Percentiles rank a stretch among this genome's conserved stretches.
Conservation (phyloP, 2,329 filamentous ascomycete genomes). For the Botryotinia globosa region DNA sequence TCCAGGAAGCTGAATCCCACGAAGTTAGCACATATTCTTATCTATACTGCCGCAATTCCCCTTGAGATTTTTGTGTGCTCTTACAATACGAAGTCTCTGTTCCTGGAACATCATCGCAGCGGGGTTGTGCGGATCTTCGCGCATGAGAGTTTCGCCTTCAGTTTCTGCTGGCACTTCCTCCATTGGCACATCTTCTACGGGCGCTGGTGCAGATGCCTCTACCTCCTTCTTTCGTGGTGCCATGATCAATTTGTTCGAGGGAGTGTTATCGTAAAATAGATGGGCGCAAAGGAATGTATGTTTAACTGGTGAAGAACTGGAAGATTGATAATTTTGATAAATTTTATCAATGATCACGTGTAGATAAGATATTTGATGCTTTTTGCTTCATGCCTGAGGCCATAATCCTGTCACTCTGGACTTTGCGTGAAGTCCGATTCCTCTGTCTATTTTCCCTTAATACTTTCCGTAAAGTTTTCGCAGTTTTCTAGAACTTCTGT, state of each 20-base stretch:
- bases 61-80: conserved; percentile 11
- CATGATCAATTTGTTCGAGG: conserved; percentile 23
- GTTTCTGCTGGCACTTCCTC: conserved; percentile 26
- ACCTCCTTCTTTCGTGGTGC: conserved; percentile 30
- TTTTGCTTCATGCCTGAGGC: not conserved
- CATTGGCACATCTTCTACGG: conserved; percentile 34
- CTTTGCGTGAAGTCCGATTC: not conserved
- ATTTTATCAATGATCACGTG: conserved; percentile 14
- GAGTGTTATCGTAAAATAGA: not conserved
- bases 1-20: conserved; percentile 9
- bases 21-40: not conserved
- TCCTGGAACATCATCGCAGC: conserved; percentile 25
- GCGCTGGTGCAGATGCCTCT: conserved; percentile 19
- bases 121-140: conserved; percentile 25
- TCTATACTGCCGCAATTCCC: not conserved
- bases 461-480: not conserved
- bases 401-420: not conserved
- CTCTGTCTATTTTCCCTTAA: not conserved
- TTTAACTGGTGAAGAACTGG: not conserved
- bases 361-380: conserved; percentile 1
- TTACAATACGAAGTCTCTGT: conserved; percentile 35
- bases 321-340: conserved; percentile 19
- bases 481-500: not conserved
- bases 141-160: conserved; percentile 17
- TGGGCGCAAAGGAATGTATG: conserved; percentile 17